These are phyloP conservation scores for Enteropsectra breve DNA, from an alignment of 371 early-diverging fungal genomes.

Conservation along the genomic window DNA sequence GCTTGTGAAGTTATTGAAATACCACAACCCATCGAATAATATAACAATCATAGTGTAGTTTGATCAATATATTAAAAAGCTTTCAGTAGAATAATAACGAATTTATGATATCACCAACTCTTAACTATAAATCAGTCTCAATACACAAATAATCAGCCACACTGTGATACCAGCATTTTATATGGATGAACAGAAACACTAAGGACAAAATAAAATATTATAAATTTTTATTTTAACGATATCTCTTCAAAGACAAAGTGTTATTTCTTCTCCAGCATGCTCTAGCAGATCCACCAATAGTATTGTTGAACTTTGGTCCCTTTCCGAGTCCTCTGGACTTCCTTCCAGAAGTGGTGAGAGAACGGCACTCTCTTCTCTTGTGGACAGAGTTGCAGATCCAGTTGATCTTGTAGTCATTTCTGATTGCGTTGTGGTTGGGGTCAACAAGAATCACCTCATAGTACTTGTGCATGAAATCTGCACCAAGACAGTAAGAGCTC, in stretches of 20 bases:
- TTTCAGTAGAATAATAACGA: too few species aligned
- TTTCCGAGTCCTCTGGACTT: conserved; percentile 89
- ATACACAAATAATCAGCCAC: too few species aligned
- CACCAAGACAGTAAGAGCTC: conserved; percentile 94
- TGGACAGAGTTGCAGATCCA: conserved; percentile 90
- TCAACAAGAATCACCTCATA: conserved; percentile 95
- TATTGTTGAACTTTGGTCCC: conserved; percentile 92
- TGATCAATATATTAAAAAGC: too few species aligned
- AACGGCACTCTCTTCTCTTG: conserved; percentile 94
- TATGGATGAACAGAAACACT: too few species aligned
- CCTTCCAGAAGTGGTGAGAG: conserved; percentile 84
- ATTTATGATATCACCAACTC: too few species aligned
- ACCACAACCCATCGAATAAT: too few species aligned
- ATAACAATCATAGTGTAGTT: too few species aligned
- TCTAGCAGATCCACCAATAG: conserved; percentile 82
- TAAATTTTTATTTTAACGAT: conserved; percentile 54
- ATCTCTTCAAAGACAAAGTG: conserved; percentile 64
- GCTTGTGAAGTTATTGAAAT: too few species aligned
- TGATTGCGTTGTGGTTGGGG: conserved; percentile 83
- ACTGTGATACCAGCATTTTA: too few species aligned
- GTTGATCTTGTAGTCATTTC: conserved; percentile 89
- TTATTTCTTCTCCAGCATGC: conserved; percentile 67
- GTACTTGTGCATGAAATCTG: conserved; percentile 92
- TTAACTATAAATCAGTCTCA: too few species aligned
- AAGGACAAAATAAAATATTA: background rate